phyloP scores from a whole-genome alignment of 169 alveolate genomes.

The Babesia ovata region DNA sequence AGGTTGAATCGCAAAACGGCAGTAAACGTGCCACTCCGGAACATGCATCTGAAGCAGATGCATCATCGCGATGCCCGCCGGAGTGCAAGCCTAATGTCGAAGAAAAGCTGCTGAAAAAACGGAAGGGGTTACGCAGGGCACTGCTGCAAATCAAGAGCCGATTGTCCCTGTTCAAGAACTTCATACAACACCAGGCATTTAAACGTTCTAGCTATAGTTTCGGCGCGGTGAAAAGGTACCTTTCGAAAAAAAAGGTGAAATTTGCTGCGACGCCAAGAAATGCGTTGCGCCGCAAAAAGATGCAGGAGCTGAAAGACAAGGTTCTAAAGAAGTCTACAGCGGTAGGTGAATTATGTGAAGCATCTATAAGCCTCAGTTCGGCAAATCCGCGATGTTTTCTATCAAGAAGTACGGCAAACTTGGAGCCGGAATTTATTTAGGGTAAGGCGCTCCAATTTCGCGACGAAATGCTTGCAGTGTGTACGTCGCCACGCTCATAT shows the following conservation, averaged over 20 bases:
- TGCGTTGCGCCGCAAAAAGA: slow-evolving; percentile 31
- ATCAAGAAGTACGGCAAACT: slow-evolving; percentile 67
- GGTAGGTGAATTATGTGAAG: slow-evolving; percentile 11
- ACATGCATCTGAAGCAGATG: background rate
- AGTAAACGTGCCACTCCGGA: background rate
- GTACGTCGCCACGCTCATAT: slow-evolving; percentile 49
- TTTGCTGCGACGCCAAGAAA: slow-evolving; percentile 30
- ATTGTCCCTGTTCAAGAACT: slow-evolving; percentile 2
- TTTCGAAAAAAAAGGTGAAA: slow-evolving; percentile 33
- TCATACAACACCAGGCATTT: background rate
- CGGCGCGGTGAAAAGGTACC: background rate
- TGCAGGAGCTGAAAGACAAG: slow-evolving; percentile 27
- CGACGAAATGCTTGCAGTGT: slow-evolving; percentile 24
- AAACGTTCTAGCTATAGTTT: background rate
- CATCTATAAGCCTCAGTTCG: slow-evolving; percentile 24
- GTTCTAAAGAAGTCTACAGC: slow-evolving; percentile 41
- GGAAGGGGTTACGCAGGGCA: slow-evolving; percentile 20
- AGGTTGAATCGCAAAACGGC: background rate
- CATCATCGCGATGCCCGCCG: background rate
- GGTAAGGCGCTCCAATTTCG: slow-evolving; percentile 29
- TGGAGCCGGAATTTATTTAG: slow-evolving; percentile 60
- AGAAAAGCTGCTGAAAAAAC: background rate
- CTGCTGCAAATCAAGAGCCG: slow-evolving; percentile 5
- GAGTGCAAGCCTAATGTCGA: background rate
- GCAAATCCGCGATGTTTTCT: slow-evolving; percentile 49